These are phyloP conservation scores for Sungouiella thailandica DNA, from an alignment of 805 yeast genomes.

Conservation along the genomic window DNA sequence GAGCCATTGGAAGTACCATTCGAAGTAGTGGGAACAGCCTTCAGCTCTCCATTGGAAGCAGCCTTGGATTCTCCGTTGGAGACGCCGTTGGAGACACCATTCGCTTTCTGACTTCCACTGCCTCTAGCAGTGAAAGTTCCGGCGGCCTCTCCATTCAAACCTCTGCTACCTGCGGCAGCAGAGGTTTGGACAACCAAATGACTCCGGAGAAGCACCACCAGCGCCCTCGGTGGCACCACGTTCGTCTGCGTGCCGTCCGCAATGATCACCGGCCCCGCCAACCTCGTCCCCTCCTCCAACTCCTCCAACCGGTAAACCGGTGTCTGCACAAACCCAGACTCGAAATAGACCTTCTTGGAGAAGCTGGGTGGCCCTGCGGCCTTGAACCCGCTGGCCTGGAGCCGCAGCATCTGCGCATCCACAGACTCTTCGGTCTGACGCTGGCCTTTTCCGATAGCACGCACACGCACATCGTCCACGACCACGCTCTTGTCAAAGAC, in stretches of 20 bases:
- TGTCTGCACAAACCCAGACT: conserved; percentile 2
- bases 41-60: no score
- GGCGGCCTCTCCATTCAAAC: no score
- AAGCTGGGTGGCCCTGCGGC: conserved; percentile 3
- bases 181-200: conserved; percentile 14
- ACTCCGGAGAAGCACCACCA: conserved; percentile 12
- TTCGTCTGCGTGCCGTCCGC: conserved; percentile 18
- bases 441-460: conserved; percentile 12
- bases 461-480: conserved; percentile 17
- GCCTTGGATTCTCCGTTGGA: no score
- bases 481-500: conserved; percentile 14
- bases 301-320: conserved; percentile 13
- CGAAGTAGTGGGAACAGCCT: no score
- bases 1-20: no score
- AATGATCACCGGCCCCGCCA: conserved; percentile 16
- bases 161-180: no score
- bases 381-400: conserved; percentile 2
- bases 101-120: no score
- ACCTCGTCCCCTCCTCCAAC: conserved; percentile 7
- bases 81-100: no score
- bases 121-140: no score
- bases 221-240: conserved; percentile 12
- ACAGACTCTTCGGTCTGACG: conserved; percentile 8
- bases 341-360: conserved; percentile 11
- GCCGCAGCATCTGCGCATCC: conserved; percentile 10